phyloP scores from a whole-genome alignment of 2,329 filamentous ascomycete genomes.

The Aspergillus luchuensis region DNA sequence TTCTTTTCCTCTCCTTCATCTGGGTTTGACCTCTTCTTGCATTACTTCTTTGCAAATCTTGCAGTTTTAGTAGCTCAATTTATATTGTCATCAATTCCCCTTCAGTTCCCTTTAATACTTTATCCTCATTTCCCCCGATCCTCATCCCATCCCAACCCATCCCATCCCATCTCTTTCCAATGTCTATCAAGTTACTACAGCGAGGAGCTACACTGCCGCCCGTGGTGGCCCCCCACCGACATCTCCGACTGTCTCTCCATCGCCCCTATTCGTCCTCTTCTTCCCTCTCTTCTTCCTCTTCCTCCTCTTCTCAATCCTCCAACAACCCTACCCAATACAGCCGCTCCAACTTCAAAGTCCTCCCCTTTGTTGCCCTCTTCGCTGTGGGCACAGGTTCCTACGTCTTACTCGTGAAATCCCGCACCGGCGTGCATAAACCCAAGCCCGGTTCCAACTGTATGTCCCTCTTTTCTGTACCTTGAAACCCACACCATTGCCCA shows the following conservation, averaged over 20 bases:
- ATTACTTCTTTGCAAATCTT: too few species aligned
- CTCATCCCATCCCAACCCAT: not conserved
- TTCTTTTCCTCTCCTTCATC: too few species aligned
- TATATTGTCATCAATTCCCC: not conserved
- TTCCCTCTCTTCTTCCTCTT: conserved; percentile 12
- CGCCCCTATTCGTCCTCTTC: conserved; percentile 19
- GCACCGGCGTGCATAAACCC: conserved; percentile 49
- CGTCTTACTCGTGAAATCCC: conserved; percentile 53
- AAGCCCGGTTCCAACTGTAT: conserved; percentile 52
- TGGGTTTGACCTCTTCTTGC: too few species aligned
- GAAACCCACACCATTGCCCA: too few species aligned
- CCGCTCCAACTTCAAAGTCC: conserved; percentile 44
- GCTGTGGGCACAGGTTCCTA: conserved; percentile 53
- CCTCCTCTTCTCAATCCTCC: conserved; percentile 13
- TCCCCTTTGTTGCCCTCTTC: conserved; percentile 49
- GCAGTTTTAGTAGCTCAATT: too few species aligned
- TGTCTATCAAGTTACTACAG: not conserved
- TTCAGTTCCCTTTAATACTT: not conserved
- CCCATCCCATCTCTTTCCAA: too few species aligned
- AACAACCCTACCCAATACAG: conserved; percentile 27
- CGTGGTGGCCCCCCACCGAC: conserved; percentile 17
- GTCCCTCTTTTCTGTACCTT: not conserved
- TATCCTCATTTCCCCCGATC: too few species aligned
- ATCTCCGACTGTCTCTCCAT: conserved; percentile 15
- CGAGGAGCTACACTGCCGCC: not conserved